Percentiles rank a stretch among this genome's conserved stretches.
phyloP scores from a whole-genome alignment of 2,329 filamentous ascomycete genomes.

The Taxawa tesnikishii region DNA sequence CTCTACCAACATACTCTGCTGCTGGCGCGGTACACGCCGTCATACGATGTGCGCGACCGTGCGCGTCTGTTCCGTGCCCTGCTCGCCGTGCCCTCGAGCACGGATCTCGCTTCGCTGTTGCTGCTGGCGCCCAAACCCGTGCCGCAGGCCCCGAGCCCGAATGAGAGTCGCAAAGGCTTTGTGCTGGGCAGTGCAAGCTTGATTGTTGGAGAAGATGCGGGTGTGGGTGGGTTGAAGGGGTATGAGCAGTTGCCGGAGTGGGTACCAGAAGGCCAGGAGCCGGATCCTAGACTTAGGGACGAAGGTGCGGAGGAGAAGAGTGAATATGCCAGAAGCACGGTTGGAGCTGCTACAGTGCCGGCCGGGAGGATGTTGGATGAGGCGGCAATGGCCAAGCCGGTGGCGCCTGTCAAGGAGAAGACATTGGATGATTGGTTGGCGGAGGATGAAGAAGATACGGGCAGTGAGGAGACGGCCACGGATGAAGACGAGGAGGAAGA shows the following conservation, averaged over 20 bases:
- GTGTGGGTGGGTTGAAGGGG: conserved; percentile 60
- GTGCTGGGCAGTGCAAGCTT: conserved; percentile 75
- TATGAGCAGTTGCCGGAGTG: conserved; percentile 74
- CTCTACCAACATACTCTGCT: conserved; percentile 79
- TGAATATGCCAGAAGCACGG: conserved; percentile 23
- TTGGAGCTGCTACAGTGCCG: conserved; percentile 28
- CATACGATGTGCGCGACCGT: conserved; percentile 87
- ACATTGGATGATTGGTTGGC: conserved; percentile 88
- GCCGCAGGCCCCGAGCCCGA: conserved; percentile 80
- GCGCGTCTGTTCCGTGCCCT: conserved; percentile 79
- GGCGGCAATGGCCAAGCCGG: conserved; percentile 36
- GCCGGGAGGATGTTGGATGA: conserved; percentile 55
- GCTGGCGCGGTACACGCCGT: conserved; percentile 82
- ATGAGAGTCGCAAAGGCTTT: conserved; percentile 66
- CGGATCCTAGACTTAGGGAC: conserved; percentile 61
- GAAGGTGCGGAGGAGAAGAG: conserved; percentile 29
- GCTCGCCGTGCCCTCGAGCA: conserved; percentile 58
- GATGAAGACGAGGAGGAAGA: conserved; percentile 37
- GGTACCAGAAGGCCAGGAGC: conserved; percentile 71
- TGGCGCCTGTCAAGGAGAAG: conserved; percentile 44
- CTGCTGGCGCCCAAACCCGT: conserved; percentile 90
- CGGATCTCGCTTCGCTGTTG: conserved; percentile 78
- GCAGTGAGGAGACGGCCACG: no score
- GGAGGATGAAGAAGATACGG: conserved; percentile 51
- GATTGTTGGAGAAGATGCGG: conserved; percentile 65